A percentile compares a stretch with the other conserved stretches of the same genome.
These are phyloP conservation scores for Alternaria alternata DNA, from an alignment of 2,329 filamentous ascomycete genomes.

Conservation along the genomic window DNA sequence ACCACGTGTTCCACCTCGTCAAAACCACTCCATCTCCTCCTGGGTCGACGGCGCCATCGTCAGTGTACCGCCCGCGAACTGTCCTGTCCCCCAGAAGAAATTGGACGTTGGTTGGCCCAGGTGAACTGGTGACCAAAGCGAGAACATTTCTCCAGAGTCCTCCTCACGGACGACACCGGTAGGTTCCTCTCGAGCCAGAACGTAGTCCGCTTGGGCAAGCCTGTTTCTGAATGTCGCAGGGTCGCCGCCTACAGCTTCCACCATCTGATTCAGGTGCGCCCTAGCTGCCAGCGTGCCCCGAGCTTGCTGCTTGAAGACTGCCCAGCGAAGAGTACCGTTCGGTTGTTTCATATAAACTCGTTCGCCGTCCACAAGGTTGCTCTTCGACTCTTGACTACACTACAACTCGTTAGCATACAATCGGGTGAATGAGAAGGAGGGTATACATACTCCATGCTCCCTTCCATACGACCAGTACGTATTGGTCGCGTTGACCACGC, in stretches of 20 bases:
- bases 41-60: not conserved
- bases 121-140: not conserved
- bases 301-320: not conserved
- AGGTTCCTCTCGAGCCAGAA: slow-evolving; percentile 1
- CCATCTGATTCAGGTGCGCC: not conserved
- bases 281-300: not conserved
- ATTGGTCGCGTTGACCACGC: not conserved
- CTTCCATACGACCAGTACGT: slow-evolving; percentile 5
- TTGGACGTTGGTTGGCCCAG: not conserved
- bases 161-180: not conserved
- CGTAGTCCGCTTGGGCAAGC: not conserved
- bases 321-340: not conserved
- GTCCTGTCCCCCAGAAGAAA: slow-evolving; percentile 2
- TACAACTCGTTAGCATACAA: not conserved
- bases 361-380: not conserved
- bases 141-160: not conserved
- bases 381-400: not conserved
- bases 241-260: slow-evolving; percentile 2
- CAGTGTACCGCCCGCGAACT: not conserved
- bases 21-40: not conserved
- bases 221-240: not conserved
- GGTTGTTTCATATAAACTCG: not conserved
- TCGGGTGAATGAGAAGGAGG: not conserved
- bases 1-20: not conserved
- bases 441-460: not conserved